phyloP scores from a whole-genome alignment of 1,284 basidiomycete genomes.

The Cystobasidium slooffiae region DNA sequence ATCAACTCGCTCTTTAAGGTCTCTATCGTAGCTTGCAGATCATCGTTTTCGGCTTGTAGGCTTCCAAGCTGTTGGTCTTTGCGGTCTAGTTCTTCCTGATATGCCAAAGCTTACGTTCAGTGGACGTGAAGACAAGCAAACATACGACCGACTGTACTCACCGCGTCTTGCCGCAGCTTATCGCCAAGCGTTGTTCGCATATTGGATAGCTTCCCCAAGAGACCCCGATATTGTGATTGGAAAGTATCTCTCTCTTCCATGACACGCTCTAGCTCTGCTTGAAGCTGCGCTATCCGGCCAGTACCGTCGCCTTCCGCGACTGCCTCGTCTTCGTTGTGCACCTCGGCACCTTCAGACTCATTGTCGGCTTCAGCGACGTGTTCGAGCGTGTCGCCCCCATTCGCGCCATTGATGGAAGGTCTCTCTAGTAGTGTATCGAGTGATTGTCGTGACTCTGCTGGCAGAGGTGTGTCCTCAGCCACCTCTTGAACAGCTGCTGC shows the following conservation, averaged over 20 bases:
- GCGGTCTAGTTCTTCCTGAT: slow-evolving; percentile 91
- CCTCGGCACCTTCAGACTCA: not conserved
- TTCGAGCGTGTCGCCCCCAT: not conserved
- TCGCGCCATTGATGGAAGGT: slow-evolving; percentile 1
- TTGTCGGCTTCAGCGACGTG: not conserved
- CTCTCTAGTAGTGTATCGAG: slow-evolving; percentile 13
- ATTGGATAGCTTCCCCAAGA: slow-evolving; percentile 84
- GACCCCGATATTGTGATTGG: slow-evolving; percentile 79
- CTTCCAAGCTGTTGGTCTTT: slow-evolving; percentile 78
- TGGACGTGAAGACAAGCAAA: not conserved
- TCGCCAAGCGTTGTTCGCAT: slow-evolving; percentile 94
- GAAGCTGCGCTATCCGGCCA: slow-evolving; percentile 46
- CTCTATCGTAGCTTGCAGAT: slow-evolving; percentile 69
- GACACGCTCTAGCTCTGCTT: slow-evolving; percentile 49
- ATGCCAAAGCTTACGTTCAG: not conserved
- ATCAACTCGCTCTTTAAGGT: slow-evolving; percentile 78
- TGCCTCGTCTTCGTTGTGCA: not conserved
- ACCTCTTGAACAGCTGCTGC: slow-evolving; percentile 16
- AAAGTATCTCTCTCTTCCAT: slow-evolving; percentile 80
- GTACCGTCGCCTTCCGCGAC: not conserved
- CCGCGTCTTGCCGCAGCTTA: slow-evolving; percentile 94
- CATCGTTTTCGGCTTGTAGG: slow-evolving; percentile 74
- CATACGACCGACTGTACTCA: slow-evolving; percentile 61
- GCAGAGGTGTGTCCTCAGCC: slow-evolving; percentile 25
- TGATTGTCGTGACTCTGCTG: slow-evolving; percentile 25